Evolutionary conservation across 1,284 basidiomycete species (phyloP).

Genomic region (Trametes hirsuta): DNA sequence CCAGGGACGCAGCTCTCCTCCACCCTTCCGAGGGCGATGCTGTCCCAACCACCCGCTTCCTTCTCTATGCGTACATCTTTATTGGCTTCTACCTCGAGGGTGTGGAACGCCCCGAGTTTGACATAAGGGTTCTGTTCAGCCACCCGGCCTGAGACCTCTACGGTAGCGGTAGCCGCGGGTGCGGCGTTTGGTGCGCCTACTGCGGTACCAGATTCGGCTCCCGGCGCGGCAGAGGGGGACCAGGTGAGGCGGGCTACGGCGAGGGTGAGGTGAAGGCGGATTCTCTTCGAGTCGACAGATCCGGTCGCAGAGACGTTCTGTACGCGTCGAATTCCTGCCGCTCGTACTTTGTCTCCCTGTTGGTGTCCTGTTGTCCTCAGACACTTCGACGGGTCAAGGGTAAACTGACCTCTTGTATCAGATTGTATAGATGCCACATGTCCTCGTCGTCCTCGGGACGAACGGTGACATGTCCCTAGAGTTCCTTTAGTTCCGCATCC

Average conservation of each 20-base stretch:
- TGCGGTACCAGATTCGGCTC: constrained; percentile 47
- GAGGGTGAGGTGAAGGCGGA: constrained; percentile 86
- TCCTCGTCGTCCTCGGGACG: constrained; percentile 96
- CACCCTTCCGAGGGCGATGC: constrained; percentile 81
- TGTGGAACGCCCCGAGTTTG: constrained; percentile 94
- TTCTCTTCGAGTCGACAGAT: constrained; percentile 89
- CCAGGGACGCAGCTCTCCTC: constrained; percentile 91
- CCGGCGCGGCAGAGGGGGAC: constrained; percentile 61
- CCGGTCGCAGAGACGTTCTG: constrained; percentile 89
- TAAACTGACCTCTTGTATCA: constrained; percentile 73
- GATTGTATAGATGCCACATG: constrained; percentile 99
- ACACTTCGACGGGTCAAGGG: constrained; percentile 6
- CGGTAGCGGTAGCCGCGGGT: constrained; percentile 56
- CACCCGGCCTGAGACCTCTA: constrained; percentile 91
- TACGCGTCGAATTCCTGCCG: constrained; percentile 84
- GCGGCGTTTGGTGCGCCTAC: constrained; percentile 38
- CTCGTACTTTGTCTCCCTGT: constrained; percentile 84
- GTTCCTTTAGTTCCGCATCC: background rate
- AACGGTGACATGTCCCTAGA: constrained; percentile 86
- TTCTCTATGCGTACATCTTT: constrained; percentile 94
- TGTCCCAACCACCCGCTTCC: constrained; percentile 83
- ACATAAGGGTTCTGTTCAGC: constrained; percentile 92
- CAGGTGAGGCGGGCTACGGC: constrained; percentile 75
- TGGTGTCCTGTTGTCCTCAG: background rate
- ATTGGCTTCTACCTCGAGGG: constrained; percentile 91